A percentile compares a stretch with the other conserved stretches of the same genome.
Conservation (phyloP, 2,329 filamentous ascomycete genomes). For the Apiospora sp. region DNA sequence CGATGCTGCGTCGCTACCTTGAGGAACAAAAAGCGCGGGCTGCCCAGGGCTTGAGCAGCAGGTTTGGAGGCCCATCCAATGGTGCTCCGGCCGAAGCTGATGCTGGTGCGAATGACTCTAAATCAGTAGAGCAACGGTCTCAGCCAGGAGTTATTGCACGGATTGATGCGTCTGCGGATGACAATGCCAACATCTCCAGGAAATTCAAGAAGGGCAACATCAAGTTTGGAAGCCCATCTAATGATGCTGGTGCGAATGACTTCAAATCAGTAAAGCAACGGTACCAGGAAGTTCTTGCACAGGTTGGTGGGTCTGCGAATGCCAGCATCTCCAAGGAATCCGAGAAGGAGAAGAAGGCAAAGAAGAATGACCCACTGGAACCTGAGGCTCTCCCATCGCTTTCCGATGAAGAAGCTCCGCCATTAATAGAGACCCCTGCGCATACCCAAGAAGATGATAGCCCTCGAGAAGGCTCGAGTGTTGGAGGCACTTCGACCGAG, state of each 20-base stretch:
- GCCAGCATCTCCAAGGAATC: constrained; percentile 46
- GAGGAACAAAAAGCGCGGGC: too few relatives aligned
- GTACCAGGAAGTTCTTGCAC: neutral
- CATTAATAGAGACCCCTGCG: neutral
- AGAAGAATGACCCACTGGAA: constrained; percentile 30
- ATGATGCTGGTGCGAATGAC: constrained; percentile 1
- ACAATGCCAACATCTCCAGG: too few relatives aligned
- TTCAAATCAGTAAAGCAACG: neutral
- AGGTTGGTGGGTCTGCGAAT: neutral
- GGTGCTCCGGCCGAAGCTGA: too few relatives aligned
- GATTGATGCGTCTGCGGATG: too few relatives aligned
- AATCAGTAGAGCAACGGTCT: too few relatives aligned
- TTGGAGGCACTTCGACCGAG: neutral
- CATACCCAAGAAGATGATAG: neutral
- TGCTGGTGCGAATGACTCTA: too few relatives aligned
- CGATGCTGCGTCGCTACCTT: neutral
- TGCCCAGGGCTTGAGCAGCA: too few relatives aligned
- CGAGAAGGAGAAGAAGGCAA: constrained; percentile 46
- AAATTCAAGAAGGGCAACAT: too few relatives aligned
- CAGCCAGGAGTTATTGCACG: too few relatives aligned
- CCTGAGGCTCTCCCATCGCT: constrained; percentile 20
- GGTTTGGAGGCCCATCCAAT: too few relatives aligned
- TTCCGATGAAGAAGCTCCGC: neutral
- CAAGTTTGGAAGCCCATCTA: neutral
- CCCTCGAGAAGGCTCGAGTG: neutral